phyloP scores from a whole-genome alignment of 371 early-diverging fungal species.

The Mortierella sp. region DNA sequence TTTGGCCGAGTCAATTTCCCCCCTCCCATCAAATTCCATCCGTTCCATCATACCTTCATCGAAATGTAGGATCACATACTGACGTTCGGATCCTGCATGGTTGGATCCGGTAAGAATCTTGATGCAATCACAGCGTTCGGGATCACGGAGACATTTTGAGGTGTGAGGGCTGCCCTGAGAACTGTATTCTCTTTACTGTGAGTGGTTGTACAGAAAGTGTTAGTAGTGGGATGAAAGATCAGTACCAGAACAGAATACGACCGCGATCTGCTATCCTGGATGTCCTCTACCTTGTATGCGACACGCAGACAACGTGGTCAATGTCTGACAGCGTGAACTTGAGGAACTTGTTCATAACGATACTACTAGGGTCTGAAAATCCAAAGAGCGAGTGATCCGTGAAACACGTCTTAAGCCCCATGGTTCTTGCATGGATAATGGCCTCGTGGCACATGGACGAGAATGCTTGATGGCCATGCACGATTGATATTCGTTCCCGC shows the following conservation, averaged over 20 bases:
- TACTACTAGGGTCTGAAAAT: conserved; percentile 93
- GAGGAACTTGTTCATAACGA: conserved; percentile 94
- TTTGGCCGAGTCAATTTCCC: too few species aligned
- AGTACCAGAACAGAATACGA: too few species aligned
- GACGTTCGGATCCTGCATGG: conserved; percentile 78
- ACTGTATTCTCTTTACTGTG: conserved; percentile 97
- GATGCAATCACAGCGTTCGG: conserved; percentile 98
- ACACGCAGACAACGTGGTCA: conserved; percentile 98
- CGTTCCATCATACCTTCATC: too few species aligned
- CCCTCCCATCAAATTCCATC: too few species aligned
- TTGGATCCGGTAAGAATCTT: conserved; percentile 89
- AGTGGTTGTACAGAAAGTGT: background rate
- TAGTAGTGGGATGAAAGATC: background rate
- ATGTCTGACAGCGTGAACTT: conserved; percentile 95
- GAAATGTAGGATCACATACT: conserved; percentile 65
- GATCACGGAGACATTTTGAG: conserved; percentile 94
- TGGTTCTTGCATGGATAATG: conserved; percentile 94
- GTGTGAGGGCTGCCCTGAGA: conserved; percentile 90
- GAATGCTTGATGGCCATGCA: conserved; percentile 98
- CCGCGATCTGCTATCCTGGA: too few species aligned
- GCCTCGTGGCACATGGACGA: conserved; percentile 96
- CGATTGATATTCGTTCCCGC: conserved; percentile 93
- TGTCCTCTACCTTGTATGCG: conserved; percentile 97
- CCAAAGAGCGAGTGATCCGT: conserved; percentile 99
- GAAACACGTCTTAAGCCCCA: conserved; percentile 96